phyloP scores from a whole-genome alignment of 2,329 filamentous ascomycete species.

The Fusarium sp. region DNA sequence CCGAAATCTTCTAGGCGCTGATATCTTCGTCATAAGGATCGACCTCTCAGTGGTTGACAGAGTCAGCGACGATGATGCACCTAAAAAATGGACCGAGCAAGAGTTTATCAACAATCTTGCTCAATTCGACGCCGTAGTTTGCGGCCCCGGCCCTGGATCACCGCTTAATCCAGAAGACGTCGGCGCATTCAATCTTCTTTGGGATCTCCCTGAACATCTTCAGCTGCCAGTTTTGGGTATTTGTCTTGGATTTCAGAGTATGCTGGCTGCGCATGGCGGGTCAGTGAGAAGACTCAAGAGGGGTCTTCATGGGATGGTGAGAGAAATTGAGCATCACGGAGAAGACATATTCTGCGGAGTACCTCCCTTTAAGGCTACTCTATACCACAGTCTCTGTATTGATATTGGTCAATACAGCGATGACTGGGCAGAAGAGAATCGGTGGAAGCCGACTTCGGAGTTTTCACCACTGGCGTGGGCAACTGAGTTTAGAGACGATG shows the following conservation, averaged over 20 bases:
- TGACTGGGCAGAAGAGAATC: constrained; percentile 36
- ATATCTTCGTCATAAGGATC: constrained; percentile 62
- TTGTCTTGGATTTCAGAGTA: constrained; percentile 87
- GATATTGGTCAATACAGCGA: constrained; percentile 56
- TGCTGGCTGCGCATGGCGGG: constrained; percentile 75
- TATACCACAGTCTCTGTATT: constrained; percentile 75
- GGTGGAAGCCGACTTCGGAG: constrained; percentile 56
- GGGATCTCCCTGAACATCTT: constrained; percentile 68
- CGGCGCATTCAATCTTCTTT: constrained; percentile 81
- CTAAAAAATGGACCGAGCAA: constrained; percentile 55
- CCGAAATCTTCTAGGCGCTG: constrained; percentile 69
- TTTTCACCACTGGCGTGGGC: constrained; percentile 72
- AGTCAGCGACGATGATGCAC: constrained; percentile 1
- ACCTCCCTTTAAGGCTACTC: constrained; percentile 71
- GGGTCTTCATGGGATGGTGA: constrained; percentile 85
- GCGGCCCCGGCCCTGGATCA: constrained; percentile 89
- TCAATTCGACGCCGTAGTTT: constrained; percentile 84
- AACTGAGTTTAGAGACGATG: constrained; percentile 53
- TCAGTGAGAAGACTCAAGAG: constrained; percentile 71
- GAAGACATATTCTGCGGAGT: constrained; percentile 73
- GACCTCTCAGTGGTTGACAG: constrained; percentile 60
- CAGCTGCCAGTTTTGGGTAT: constrained; percentile 84
- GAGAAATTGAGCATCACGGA: constrained; percentile 68
- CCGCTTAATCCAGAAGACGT: constrained; percentile 78
- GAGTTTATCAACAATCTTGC: constrained; percentile 51